phyloP scores from a whole-genome alignment of 768 basidiomycete species.

The Thelephora ganbajun region DNA sequence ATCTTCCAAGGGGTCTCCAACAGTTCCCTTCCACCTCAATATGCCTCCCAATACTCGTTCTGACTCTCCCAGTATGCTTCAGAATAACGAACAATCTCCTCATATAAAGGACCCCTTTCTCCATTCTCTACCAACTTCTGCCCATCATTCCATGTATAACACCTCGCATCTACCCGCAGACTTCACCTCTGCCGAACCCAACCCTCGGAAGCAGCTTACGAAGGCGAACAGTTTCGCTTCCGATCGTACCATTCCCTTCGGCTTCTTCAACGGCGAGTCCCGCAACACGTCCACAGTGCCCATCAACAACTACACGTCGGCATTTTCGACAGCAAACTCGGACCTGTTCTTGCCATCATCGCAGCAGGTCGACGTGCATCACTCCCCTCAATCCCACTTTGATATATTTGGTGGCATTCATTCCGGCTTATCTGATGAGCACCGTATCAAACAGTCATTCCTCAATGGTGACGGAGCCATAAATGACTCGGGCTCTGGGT shows the following conservation, averaged over 20 bases:
- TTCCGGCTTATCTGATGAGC: constrained; percentile 1
- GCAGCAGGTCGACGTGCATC: constrained; percentile 16
- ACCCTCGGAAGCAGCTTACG: constrained; percentile 18
- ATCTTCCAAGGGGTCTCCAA: constrained; percentile 29
- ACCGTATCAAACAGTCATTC: not conserved
- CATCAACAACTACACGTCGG: constrained; percentile 17
- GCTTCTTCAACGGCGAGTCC: constrained; percentile 20
- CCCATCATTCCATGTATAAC: constrained; percentile 26
- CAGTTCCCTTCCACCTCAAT: constrained; percentile 38
- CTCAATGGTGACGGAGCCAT: not conserved
- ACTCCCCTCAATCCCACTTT: constrained; percentile 11
- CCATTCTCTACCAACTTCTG: constrained; percentile 16
- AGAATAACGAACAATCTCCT: constrained; percentile 19
- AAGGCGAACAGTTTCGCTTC: constrained; percentile 21
- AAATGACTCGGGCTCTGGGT: constrained; percentile 1
- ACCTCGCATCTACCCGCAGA: constrained; percentile 21
- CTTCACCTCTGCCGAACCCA: constrained; percentile 18
- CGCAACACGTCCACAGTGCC: constrained; percentile 19
- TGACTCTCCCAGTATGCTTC: constrained; percentile 33
- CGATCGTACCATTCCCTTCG: constrained; percentile 18
- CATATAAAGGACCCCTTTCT: constrained; percentile 18
- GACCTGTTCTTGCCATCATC: constrained; percentile 21
- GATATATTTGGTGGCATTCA: constrained; percentile 13
- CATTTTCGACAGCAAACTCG: constrained; percentile 13
- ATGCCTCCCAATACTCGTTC: constrained; percentile 34